These are phyloP conservation scores for Danielozyma ontarioensis DNA, from an alignment of 805 yeast species.

Conservation along the genomic window DNA sequence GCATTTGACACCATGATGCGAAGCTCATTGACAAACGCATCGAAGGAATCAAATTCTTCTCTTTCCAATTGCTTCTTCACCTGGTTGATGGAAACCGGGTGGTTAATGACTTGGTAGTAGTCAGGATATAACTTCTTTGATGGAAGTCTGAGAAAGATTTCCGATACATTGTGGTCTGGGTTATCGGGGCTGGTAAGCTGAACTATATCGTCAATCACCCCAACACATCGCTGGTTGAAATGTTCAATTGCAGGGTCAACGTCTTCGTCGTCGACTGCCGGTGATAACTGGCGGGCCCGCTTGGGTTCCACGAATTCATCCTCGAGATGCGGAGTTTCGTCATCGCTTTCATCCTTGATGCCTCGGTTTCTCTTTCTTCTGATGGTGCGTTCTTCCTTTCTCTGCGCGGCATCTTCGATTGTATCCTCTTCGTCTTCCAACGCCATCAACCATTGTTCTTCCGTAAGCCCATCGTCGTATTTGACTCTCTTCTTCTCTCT, in stretches of 20 bases:
- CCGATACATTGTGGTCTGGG: conserved; percentile 32
- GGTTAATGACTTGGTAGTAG: conserved; percentile 61
- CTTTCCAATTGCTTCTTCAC: conserved; percentile 46
- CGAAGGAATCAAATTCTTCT: conserved; percentile 31
- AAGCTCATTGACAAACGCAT: conserved; percentile 55
- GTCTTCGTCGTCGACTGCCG: conserved; percentile 14
- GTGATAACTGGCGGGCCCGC: not conserved
- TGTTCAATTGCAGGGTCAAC: conserved; percentile 11
- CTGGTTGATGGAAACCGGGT: conserved; percentile 56
- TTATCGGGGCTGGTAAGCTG: conserved; percentile 37
- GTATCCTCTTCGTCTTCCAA: conserved; percentile 66
- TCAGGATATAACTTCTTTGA: conserved; percentile 76
- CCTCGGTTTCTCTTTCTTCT: conserved; percentile 30
- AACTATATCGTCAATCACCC: conserved; percentile 40
- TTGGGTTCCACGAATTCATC: conserved; percentile 3
- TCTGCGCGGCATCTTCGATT: conserved; percentile 52
- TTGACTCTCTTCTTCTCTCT: conserved; percentile 23
- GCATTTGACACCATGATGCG: conserved; percentile 70
- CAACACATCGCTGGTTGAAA: conserved; percentile 19
- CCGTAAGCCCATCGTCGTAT: conserved; percentile 43
- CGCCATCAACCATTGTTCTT: conserved; percentile 31
- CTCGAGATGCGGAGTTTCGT: conserved; percentile 5
- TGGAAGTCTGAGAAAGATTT: conserved; percentile 63
- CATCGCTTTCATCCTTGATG: conserved; percentile 10
- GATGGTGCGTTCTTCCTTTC: conserved; percentile 42